Base-by-base conservation (phyloP, 164 flowering plant genomes). In the Brasenia schreberi region DNA sequence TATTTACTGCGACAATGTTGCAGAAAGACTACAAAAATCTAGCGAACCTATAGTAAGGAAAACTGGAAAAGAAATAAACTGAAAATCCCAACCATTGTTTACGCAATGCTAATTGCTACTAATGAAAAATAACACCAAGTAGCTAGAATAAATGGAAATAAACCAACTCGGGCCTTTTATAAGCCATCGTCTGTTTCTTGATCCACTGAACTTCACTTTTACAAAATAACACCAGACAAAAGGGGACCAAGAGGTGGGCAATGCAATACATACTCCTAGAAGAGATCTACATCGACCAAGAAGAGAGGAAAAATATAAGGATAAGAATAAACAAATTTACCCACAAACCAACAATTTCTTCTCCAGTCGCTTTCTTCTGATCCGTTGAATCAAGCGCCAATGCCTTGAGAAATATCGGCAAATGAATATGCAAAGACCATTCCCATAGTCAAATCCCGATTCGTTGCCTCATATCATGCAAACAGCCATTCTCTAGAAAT, bases 321-420 rank as follows among this genome's bases (percentile, higher is more conserved):
- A 74, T 74, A 81, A 72, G 78, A 82, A 80, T 76, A 42, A 81
- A 85, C 49, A 78, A 81, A 82, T 72, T 64, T 72, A 72, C 18
- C 69, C 42, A 17, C 59, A 66, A 58, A 66, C 66, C 66, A 58
- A 71, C 56, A 62, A 59, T 42, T 39, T 19, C 49, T 45, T 39
- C 65, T 67, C 66, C 59, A 59, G 71, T 62, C 66, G 16, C 16
- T 49, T 49, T 9, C 16, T 49, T 49, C 9, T 14, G 16, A 9
- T 49, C 39, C 39, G 14, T 9, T 14, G 16, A 49, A 9, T 49
- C 56, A 49, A 49, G 16, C 16, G 16, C 16, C 56, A 49, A 9
- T 49, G 10, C 56, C 56, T 49, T 49, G 56, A 49, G 16, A 49
- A 14, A 49, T 49, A 9, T 14, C 2, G 10, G 10, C 56, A 9